Evolutionary conservation across 176 grass and related monocot genomes (phyloP), one percentile per base, ranked within the genome.

Genomic region (Thinopyrum elongatum): DNA sequence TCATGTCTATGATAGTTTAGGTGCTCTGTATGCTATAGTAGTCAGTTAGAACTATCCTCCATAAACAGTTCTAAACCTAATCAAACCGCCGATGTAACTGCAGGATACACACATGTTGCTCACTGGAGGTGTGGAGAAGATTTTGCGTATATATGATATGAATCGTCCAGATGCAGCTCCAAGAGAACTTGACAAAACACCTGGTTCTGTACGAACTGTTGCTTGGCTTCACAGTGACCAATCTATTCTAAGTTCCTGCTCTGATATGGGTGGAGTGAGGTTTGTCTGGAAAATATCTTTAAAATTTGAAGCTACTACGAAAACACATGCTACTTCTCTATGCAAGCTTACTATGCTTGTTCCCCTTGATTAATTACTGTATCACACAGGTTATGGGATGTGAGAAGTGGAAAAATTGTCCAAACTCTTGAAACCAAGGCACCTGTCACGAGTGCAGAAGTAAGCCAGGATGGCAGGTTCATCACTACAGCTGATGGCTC

Each of bases 371-470:
- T 75, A 68, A 69, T 68, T 77, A 36, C 10, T 80, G 16, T 53
- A 47, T 16, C 80, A 7, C 33, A 76, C 83, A 98, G 96, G 79
- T 82, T 99, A 73, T 99, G 92, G 92, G 97, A 99, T 92, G 90
- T 95, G 59, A 96, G 90, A 85, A 96, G 87, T 85, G 92, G 94
- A 62, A 96, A 96, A 63, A 96, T 99, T 77, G 90, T 96, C 60
- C 94, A 96, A 88, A 99, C 97, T 79, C 91, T 99, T 86, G 97
- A 99, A 89, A 99, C 97, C 70, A 96, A 91, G 84, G 86, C 94
- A 78, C 85, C 97, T 62, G 97, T 96, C 26, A 96, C 97, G 2
- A 96, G 97, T 85, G 87, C 97, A 74, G 97, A 99, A 91, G 97
- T 99, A 81, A 99, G 97, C 75, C 90, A 70, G 77, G 97, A 99